phyloP scores from a whole-genome alignment of 345 rosid genomes.

The Heritiera littoralis region DNA sequence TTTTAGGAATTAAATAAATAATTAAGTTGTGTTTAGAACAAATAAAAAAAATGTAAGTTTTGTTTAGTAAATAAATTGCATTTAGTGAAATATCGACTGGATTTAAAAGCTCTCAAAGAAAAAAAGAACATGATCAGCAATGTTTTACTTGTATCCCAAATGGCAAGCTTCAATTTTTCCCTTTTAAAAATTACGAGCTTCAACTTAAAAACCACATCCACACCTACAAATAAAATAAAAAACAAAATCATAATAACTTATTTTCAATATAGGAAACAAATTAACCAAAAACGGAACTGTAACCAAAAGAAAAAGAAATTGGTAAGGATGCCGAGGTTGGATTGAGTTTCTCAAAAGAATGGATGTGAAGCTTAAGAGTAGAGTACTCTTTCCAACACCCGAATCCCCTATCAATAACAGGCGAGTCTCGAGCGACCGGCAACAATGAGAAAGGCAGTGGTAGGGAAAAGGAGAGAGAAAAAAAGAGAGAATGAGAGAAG shows the following conservation, averaged over 20 bases:
- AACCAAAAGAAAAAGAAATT: background rate
- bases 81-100: no score
- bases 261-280: slow-evolving; percentile 14
- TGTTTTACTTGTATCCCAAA: slow-evolving; percentile 84
- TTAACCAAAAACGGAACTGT: background rate
- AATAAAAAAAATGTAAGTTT: no score
- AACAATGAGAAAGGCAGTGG: no score
- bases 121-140: background rate
- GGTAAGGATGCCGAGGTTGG: slow-evolving; percentile 34
- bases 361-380: slow-evolving; percentile 75
- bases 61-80: no score
- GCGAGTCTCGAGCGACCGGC: no score
- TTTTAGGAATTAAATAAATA: no score
- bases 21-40: no score
- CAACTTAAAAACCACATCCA: slow-evolving; percentile 94
- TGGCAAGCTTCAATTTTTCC: slow-evolving; percentile 87
- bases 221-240: background rate
- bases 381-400: slow-evolving; percentile 80
- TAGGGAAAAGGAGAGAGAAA: no score
- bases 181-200: slow-evolving; percentile 74
- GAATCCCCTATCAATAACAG: slow-evolving; percentile 76
- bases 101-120: background rate
- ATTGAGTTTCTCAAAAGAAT: slow-evolving; percentile 68
- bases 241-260: background rate
- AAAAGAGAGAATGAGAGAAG: no score